These are phyloP conservation scores for Schoenoplectus triqueter DNA, from an alignment of 202 grass and related monocot genomes.

Conservation along the genomic window DNA sequence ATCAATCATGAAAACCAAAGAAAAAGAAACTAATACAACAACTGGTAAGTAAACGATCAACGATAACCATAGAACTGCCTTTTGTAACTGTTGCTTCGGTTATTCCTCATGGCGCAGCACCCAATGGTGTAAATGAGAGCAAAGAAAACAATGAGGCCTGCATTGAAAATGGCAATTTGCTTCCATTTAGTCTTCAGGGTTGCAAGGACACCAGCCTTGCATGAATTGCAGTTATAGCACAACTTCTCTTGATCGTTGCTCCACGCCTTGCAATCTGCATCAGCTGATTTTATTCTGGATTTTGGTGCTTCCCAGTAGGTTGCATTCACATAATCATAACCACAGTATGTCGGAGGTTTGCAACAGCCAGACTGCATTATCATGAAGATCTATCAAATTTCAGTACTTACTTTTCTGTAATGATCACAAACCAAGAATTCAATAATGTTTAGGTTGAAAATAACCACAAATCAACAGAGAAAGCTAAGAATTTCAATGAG, in stretches of 20 bases:
- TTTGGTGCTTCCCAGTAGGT: slow-evolving; percentile 57
- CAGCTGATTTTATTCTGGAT: slow-evolving; percentile 37
- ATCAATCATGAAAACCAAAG: not conserved
- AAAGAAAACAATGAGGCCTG: slow-evolving; percentile 67
- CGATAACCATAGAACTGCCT: slow-evolving; percentile 33
- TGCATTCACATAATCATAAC: slow-evolving; percentile 57
- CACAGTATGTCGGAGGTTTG: slow-evolving; percentile 87
- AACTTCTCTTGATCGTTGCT: slow-evolving; percentile 61
- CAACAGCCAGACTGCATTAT: slow-evolving; percentile 76
- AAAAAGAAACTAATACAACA: slow-evolving; percentile 15
- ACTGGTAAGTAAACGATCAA: slow-evolving; percentile 17
- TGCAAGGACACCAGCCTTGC: slow-evolving; percentile 74
- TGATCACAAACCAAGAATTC: not conserved
- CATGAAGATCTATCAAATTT: slow-evolving; percentile 2
- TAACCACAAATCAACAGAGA: not conserved
- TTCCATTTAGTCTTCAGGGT: slow-evolving; percentile 69
- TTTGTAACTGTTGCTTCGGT: slow-evolving; percentile 48
- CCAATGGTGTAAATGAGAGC: slow-evolving; percentile 67
- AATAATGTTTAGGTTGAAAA: not conserved
- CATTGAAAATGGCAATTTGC: slow-evolving; percentile 54
- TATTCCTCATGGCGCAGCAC: slow-evolving; percentile 67
- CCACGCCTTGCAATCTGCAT: slow-evolving; percentile 70
- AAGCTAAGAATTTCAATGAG: not conserved
- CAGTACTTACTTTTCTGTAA: not conserved
- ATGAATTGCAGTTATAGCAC: slow-evolving; percentile 83